Evolutionary conservation across 176 grass and related monocot species (phyloP), one percentile per base, ranked within the genome.

Genomic region (Metroxylon sagu): DNA sequence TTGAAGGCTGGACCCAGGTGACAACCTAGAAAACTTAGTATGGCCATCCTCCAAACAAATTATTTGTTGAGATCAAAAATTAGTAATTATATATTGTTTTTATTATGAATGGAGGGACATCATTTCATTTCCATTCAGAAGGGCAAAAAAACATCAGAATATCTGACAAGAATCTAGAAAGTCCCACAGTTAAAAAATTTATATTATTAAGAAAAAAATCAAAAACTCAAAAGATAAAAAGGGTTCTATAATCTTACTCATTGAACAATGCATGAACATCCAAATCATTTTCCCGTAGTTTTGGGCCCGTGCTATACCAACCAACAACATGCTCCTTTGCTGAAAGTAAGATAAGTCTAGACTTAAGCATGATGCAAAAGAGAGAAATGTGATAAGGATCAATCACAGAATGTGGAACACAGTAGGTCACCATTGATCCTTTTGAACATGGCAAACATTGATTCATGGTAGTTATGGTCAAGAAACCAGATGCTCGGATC

Each of bases 271-370:
- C 84, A 80, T 98, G 93, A 17, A 98, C 67, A 66, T 90, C 83
- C 70, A 92, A 68, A 73, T 98, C 87, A 62, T 98, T 98, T 73
- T 98, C 93, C 54, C 82, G 83, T 16, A 98, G 79, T 68, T 98
- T 98, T n/a, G 93, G 93, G 30, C 93, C 93, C 18, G 87, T 98
- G 79, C 87, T 98, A 68, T 98, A 98, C 93, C 93, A 98, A 59
- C 93, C 93, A 43, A 98, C 93, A 49, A 98, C 93, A 74, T 98
- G 87, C 66, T 98, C 93, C 81, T 88, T 98, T 55, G 93, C 93
- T 98, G 48, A 51, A 76, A 19, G 60, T 17, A 49, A 63, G 25
- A 54, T 16, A 72, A 29, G 39, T 56, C 52, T 72, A 66, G 17
- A 76, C 50, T 68, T 56, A 61, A 29, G 17, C 17, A 4, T 18